Conservation (phyloP, 2,329 filamentous ascomycete genomes). For the Mycogone perniciosa region DNA sequence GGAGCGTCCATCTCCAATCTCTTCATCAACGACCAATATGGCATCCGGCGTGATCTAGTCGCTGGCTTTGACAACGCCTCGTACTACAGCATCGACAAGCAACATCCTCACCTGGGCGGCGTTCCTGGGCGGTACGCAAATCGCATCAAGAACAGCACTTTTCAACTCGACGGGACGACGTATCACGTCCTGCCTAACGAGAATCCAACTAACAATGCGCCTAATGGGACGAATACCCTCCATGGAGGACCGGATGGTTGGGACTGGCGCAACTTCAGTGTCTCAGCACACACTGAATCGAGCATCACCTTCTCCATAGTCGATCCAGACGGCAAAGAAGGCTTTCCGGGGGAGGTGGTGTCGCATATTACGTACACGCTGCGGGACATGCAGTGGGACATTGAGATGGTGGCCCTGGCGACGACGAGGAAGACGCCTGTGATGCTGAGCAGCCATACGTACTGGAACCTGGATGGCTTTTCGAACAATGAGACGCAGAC, state of each 20-base stretch:
- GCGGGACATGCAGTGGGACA: slow-evolving; percentile 59
- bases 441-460: slow-evolving; percentile 68
- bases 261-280: slow-evolving; percentile 73
- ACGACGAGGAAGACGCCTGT: slow-evolving; percentile 73
- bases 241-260: slow-evolving; percentile 67
- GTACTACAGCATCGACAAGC: slow-evolving; percentile 57
- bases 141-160: slow-evolving; percentile 71
- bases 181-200: slow-evolving; percentile 60
- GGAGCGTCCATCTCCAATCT: slow-evolving; percentile 68
- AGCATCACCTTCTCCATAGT: slow-evolving; percentile 71
- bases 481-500: slow-evolving; percentile 62
- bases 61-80: slow-evolving; percentile 70
- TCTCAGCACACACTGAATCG: slow-evolving; percentile 58
- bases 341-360: slow-evolving; percentile 72
- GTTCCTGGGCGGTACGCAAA: slow-evolving; percentile 76
- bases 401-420: slow-evolving; percentile 65
- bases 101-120: slow-evolving; percentile 65
- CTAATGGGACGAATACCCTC: slow-evolving; percentile 55
- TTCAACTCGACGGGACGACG: slow-evolving; percentile 56
- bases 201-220: slow-evolving; percentile 44
- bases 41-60: slow-evolving; percentile 63
- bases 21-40: slow-evolving; percentile 62
- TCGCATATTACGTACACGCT: slow-evolving; percentile 70
- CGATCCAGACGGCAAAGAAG: slow-evolving; percentile 66
- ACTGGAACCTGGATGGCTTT: slow-evolving; percentile 81